Percentiles rank a stretch among this genome's conserved stretches.
Conservation (phyloP, 192 early-diverging fungal genomes). For the Linderina pennispora region DNA sequence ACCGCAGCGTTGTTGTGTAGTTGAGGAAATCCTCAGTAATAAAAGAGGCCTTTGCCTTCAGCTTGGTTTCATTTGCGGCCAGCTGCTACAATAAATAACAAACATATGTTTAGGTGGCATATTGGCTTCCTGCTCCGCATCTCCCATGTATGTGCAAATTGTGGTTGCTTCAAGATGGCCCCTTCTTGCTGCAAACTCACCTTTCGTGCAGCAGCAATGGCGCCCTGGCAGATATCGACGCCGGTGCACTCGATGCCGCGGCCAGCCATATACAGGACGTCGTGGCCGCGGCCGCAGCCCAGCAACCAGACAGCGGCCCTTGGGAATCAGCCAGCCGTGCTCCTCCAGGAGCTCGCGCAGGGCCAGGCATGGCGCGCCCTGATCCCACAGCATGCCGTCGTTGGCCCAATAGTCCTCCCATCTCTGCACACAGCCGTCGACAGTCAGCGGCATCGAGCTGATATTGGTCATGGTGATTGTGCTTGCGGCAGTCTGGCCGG, state of each 20-base stretch:
- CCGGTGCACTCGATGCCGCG: constrained; percentile 45
- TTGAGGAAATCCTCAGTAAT: constrained; percentile 31
- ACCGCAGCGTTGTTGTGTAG: constrained; percentile 18
- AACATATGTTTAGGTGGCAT: too few species aligned
- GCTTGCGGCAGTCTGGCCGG: too few species aligned
- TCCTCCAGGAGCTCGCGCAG: constrained; percentile 36
- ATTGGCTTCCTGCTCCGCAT: too few species aligned
- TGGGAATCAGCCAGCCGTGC: constrained; percentile 38
- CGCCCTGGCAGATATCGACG: constrained; percentile 61
- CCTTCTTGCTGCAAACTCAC: too few species aligned
- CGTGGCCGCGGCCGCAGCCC: constrained; percentile 56
- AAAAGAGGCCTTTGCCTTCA: constrained; percentile 20
- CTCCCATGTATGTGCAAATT: too few species aligned
- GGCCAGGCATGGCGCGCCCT: constrained; percentile 21
- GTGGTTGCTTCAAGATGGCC: too few species aligned
- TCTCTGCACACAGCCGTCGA: neutral
- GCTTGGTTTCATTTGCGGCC: constrained; percentile 4
- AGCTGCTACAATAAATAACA: constrained; percentile 21
- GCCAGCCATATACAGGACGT: constrained; percentile 67
- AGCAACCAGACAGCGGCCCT: constrained; percentile 34
- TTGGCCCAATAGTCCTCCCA: constrained; percentile 31
- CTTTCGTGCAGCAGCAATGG: constrained; percentile 44
- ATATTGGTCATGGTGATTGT: too few species aligned
- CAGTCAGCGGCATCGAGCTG: neutral
- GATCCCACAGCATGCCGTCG: constrained; percentile 8